Evolutionary conservation across 1,284 basidiomycete species (phyloP).

Genomic region (Butyriboletus pseudospeciosus): DNA sequence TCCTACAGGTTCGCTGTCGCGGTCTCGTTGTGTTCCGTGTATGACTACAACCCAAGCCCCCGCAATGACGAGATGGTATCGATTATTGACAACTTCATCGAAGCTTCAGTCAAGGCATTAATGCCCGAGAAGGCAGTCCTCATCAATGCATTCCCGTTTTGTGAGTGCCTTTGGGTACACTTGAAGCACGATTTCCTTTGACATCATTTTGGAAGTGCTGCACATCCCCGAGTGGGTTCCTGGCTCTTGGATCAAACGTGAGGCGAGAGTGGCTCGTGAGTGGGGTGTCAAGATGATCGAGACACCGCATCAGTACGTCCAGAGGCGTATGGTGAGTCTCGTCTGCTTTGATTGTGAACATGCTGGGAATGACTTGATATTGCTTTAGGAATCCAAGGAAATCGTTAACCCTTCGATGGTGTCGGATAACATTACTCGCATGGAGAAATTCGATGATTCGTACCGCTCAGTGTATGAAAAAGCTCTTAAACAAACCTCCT

Average conservation of each 20-base stretch:
- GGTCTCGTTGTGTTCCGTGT: slow-evolving; percentile 17
- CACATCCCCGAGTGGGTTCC: slow-evolving; percentile 23
- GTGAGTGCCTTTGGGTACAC: slow-evolving; percentile 4
- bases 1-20: slow-evolving; percentile 16
- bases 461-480: slow-evolving; percentile 13
- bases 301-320: slow-evolving; percentile 17
- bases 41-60: slow-evolving; percentile 25
- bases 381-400: slow-evolving; percentile 8
- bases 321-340: slow-evolving; percentile 11
- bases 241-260: slow-evolving; percentile 16
- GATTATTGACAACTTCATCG: slow-evolving; percentile 16
- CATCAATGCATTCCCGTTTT: slow-evolving; percentile 23
- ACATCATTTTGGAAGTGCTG: slow-evolving; percentile 9
- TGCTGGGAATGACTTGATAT: background rate
- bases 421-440: slow-evolving; percentile 17
- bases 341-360: background rate
- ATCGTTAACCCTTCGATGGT: slow-evolving; percentile 17
- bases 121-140: slow-evolving; percentile 11
- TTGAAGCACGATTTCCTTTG: background rate
- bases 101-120: slow-evolving; percentile 4
- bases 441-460: slow-evolving; percentile 12
- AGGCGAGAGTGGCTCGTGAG: slow-evolving; percentile 13
- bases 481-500: slow-evolving; percentile 18
- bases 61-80: slow-evolving; percentile 20
- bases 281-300: slow-evolving; percentile 14